Conservation (phyloP, 768 basidiomycete species). For the Kwoniella europaea region DNA sequence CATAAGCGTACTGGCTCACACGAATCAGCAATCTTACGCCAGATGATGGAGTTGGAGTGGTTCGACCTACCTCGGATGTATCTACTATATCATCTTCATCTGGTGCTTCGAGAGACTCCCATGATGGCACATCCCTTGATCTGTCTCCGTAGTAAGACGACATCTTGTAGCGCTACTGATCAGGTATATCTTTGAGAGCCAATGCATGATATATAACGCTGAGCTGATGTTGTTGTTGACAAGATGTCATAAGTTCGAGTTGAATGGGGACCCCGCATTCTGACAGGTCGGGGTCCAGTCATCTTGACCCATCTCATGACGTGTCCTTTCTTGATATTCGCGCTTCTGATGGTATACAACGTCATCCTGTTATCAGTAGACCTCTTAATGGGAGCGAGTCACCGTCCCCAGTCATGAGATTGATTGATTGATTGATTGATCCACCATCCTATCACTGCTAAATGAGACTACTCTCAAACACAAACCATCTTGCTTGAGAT, state of each 20-base stretch:
- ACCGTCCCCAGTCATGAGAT: too few species aligned
- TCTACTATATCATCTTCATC: slow-evolving; percentile 52
- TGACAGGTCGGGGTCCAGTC: background rate
- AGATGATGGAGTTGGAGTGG: background rate
- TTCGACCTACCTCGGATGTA: slow-evolving; percentile 42
- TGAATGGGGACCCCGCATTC: background rate
- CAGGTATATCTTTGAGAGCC: too few species aligned
- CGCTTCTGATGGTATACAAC: background rate
- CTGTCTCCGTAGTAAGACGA: slow-evolving; percentile 49
- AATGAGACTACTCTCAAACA: too few species aligned
- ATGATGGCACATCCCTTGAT: slow-evolving; percentile 41
- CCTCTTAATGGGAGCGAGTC: too few species aligned
- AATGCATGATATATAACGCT: too few species aligned
- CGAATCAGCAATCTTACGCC: background rate
- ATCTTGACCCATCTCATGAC: background rate
- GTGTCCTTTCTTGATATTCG: background rate
- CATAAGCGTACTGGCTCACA: slow-evolving; percentile 66
- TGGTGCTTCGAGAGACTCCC: slow-evolving; percentile 44
- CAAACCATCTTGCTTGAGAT: background rate
- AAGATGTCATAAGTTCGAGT: too few species aligned
- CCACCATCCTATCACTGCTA: too few species aligned
- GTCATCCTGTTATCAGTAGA: background rate
- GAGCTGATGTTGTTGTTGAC: background rate
- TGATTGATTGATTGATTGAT: too few species aligned
- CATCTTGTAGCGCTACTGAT: slow-evolving; percentile 24